Conservation (phyloP, 129 eudicot species). For the Apium graveolens region DNA sequence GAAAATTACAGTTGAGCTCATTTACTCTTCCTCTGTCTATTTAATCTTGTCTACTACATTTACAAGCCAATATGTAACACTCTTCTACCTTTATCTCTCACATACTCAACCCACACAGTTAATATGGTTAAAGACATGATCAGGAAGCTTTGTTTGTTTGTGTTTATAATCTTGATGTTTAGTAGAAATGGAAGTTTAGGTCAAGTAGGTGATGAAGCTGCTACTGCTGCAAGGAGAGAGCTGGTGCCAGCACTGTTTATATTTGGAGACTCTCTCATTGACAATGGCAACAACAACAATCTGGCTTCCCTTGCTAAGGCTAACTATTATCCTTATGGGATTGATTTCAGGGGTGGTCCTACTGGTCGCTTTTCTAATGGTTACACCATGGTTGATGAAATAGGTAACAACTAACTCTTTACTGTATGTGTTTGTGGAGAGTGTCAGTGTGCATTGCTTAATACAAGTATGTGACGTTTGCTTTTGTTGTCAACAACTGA, state of each 20-base stretch:
- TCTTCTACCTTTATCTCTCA: not conserved
- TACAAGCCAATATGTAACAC: not conserved
- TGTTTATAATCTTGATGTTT: slow-evolving; percentile 24
- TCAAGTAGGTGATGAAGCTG: slow-evolving; percentile 13
- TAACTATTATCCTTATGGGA: slow-evolving; percentile 83
- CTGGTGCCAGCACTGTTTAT: slow-evolving; percentile 81
- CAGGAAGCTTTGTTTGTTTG: slow-evolving; percentile 14
- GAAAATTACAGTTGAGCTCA: not conserved
- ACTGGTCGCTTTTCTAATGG: slow-evolving; percentile 90
- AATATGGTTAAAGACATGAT: not conserved
- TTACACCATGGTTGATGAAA: slow-evolving; percentile 80
- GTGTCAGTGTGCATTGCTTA: not conserved
- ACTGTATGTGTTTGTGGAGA: not conserved
- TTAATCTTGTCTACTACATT: not conserved
- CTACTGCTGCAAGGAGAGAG: slow-evolving; percentile 19
- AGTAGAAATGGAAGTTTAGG: slow-evolving; percentile 8
- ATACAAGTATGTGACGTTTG: not conserved
- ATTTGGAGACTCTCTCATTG: slow-evolving; percentile 84
- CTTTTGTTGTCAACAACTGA: not conserved
- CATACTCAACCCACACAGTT: not conserved
- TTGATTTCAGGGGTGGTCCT: slow-evolving; percentile 68
- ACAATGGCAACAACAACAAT: slow-evolving; percentile 79
- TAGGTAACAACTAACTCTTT: slow-evolving; percentile 26
- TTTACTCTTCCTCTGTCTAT: not conserved
- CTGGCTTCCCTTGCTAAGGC: slow-evolving; percentile 81